Base-by-base conservation (phyloP, 1,284 basidiomycete genomes). In the Macrocybe sp. region DNA sequence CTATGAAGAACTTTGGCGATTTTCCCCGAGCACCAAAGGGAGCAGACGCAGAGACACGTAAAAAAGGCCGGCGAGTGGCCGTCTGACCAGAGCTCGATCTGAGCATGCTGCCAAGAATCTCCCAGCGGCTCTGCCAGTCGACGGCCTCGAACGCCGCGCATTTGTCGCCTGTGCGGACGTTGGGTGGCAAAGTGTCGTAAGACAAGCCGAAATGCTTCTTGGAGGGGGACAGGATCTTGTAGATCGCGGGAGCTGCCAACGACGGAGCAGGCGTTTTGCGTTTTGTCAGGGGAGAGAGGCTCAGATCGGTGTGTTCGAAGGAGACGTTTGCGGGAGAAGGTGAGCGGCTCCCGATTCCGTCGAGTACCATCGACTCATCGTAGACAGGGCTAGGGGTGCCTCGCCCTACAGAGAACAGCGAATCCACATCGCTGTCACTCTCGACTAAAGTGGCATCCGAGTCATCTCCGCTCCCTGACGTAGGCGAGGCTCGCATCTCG, bases 401-500 rank as follows among this genome's bases (percentile, higher is more conserved):
- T 29, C 37, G 32, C 2, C 37, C 36, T 34, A 16, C 31, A 28
- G 29, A 41, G 16, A 11, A 16, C 5, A 42, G 29, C 12, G 48
- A 29, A 10, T 67, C 69, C n/a, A 48, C 55, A 31, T 68, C 68
- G 39, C 57, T 64, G 46, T 70, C 72, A 45, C 66, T 71, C 47
- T 73, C 74, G 9, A 76, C 74, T 6, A 76, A 63, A 3, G 74
- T 76, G 28, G 65, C 53, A 44, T 76, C 74, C 10, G 73, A 75
- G 52, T 73, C 72, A 48, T 73, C 72, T 43, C 69, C 70, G 51
- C 59, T 64, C 29, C 59, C 60, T 6, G 62, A 56, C 14, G 68
- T 69, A 30, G 58, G 53, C 1, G 63, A 64, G 40, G 62, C 65
- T 30, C 61, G 63, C 42, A 62, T 49, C 7, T 64, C 64, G 43